Evolutionary conservation across 2,329 filamentous ascomycete genomes (phyloP).

Genomic region (Aspergillus novoparasiticus): DNA sequence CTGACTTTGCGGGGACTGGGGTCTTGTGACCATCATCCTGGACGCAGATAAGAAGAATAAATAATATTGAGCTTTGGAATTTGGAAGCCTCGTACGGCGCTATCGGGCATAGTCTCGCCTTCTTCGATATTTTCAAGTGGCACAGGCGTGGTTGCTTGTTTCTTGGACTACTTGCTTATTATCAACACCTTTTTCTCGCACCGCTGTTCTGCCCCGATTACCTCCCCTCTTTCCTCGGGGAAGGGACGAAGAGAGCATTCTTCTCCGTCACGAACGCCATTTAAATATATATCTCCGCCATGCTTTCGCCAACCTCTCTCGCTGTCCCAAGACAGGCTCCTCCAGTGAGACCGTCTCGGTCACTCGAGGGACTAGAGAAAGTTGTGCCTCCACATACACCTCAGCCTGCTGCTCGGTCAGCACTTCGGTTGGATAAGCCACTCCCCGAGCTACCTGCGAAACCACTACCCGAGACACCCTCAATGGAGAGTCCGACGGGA

Average conservation of each 20-base stretch:
- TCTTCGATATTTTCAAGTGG: not conserved
- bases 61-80: not conserved
- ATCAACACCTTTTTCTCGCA: slow-evolving; percentile 5
- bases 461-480: slow-evolving; percentile 25
- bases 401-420: slow-evolving; percentile 19
- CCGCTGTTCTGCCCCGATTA: not conserved
- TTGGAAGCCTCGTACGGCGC: not conserved
- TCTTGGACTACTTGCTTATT: slow-evolving; percentile 1
- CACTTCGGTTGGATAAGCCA: slow-evolving; percentile 34
- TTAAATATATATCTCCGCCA: slow-evolving; percentile 10
- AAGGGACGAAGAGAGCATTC: not conserved
- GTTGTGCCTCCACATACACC: slow-evolving; percentile 34
- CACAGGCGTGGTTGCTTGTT: not conserved
- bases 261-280: not conserved
- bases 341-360: slow-evolving; percentile 37
- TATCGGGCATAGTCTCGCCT: not conserved
- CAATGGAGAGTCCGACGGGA: slow-evolving; percentile 28
- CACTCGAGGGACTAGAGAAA: slow-evolving; percentile 40
- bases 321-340: slow-evolving; percentile 29
- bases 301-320: slow-evolving; percentile 27
- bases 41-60: not conserved
- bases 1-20: slow-evolving; percentile 4
- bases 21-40: slow-evolving; percentile 7
- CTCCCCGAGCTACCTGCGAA: slow-evolving; percentile 35
- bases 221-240: not conserved